phyloP scores from a whole-genome alignment of 148 eudicot genomes.

The Chenopodium suecicum region DNA sequence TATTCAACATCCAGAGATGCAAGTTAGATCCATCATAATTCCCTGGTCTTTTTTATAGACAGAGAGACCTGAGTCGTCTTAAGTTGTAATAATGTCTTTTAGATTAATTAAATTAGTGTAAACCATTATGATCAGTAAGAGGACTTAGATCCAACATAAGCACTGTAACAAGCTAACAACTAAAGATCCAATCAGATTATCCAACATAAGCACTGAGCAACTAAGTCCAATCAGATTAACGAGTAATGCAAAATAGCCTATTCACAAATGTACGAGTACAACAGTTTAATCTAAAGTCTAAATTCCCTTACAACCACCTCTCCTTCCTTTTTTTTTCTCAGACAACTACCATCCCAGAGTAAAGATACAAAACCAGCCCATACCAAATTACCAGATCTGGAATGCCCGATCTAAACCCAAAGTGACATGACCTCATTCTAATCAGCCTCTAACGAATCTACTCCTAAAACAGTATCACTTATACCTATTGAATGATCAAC shows the following conservation, averaged over 20 bases:
- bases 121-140: neutral
- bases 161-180: neutral
- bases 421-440: neutral
- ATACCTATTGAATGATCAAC: neutral
- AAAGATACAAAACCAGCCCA: neutral
- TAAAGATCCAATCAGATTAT: neutral
- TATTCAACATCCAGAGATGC: constrained; percentile 32
- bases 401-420: neutral
- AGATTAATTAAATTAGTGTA: neutral
- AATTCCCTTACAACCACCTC: neutral
- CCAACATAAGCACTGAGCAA: neutral
- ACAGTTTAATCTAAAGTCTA: neutral
- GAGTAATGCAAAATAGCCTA: neutral
- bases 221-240: neutral
- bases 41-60: neutral
- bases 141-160: neutral
- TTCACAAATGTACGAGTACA: neutral
- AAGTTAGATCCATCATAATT: constrained; percentile 15
- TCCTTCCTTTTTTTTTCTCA: neutral
- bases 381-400: neutral
- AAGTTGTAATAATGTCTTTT: neutral
- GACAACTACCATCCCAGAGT: neutral
- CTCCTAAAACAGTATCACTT: neutral
- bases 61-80: neutral
- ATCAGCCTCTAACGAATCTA: neutral